A percentile compares a stretch with the other conserved stretches of the same genome.
These are phyloP conservation scores for Dendrostoma leiphaemia DNA, from an alignment of 2,329 filamentous ascomycete species.

Conservation along the genomic window DNA sequence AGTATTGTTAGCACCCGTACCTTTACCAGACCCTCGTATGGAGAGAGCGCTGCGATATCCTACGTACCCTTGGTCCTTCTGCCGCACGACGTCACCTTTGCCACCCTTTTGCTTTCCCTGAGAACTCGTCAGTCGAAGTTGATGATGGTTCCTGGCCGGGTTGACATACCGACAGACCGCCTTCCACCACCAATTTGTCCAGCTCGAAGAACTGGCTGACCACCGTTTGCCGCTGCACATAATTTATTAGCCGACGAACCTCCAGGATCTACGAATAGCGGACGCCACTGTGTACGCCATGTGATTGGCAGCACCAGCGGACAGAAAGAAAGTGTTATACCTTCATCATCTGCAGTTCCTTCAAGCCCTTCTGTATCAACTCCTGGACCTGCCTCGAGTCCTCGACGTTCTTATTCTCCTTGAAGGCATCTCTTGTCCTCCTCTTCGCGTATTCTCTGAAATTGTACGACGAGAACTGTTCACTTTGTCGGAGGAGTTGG, in stretches of 20 bases:
- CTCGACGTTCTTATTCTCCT: conserved; percentile 70
- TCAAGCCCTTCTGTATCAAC: conserved; percentile 81
- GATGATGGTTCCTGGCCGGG: conserved; percentile 9
- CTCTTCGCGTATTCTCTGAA: conserved; percentile 96
- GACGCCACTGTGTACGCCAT: not conserved
- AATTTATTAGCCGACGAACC: conserved; percentile 1
- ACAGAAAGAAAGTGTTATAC: conserved; percentile 44
- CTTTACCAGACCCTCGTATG: not conserved
- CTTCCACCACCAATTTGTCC: conserved; percentile 89
- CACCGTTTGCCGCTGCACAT: conserved; percentile 80
- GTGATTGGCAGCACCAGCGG: not conserved
- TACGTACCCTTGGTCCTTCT: conserved; percentile 76
- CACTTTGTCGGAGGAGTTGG: conserved; percentile 80
- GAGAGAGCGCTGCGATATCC: not conserved
- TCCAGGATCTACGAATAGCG: not conserved
- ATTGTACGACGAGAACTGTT: conserved; percentile 91
- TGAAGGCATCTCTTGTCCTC: conserved; percentile 86
- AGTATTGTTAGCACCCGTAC: not conserved
- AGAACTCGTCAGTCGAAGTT: not conserved
- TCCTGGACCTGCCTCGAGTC: conserved; percentile 82
- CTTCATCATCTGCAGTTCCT: conserved; percentile 88
- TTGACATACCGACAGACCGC: conserved; percentile 68
- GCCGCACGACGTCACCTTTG: conserved; percentile 66
- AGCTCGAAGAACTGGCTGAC: conserved; percentile 94
- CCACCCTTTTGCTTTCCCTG: conserved; percentile 69